A percentile compares a stretch with the other conserved stretches of the same genome.
These are phyloP conservation scores for Oryza glumipatula DNA, from an alignment of 176 grass and related monocot genomes.

Conservation along the genomic window DNA sequence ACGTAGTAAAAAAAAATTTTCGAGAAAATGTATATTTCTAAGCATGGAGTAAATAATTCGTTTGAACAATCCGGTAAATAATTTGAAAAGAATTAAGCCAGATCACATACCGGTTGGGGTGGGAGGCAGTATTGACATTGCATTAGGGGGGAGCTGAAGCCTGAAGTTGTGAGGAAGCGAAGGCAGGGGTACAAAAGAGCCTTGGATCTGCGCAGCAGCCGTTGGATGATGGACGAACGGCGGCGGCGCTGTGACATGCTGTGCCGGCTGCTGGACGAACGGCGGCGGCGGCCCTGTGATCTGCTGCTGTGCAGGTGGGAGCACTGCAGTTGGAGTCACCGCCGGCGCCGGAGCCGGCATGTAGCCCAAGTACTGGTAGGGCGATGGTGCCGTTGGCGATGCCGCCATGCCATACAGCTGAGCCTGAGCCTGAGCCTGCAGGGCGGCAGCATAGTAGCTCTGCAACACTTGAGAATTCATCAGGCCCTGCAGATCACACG, in stretches of 20 bases:
- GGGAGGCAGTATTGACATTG: conserved; percentile 27
- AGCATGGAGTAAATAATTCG: too few relatives aligned
- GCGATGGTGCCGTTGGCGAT: conserved; percentile 35
- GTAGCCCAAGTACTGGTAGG: conserved; percentile 66
- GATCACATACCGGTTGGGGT: conserved; percentile 40
- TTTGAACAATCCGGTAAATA: too few relatives aligned
- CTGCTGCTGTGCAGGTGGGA: conserved; percentile 46
- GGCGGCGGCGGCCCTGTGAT: conserved; percentile 41
- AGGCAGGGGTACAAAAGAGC: conserved; percentile 28
- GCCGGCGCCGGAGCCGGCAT: conserved; percentile 32
- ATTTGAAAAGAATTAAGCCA: too few relatives aligned
- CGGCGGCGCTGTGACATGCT: conserved; percentile 42
- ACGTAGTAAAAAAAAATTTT: too few relatives aligned
- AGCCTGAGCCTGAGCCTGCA: conserved; percentile 14
- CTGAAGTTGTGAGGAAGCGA: conserved; percentile 53
- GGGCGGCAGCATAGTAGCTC: conserved; percentile 57
- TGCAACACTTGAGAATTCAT: conserved; percentile 56
- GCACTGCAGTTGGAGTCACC: conserved; percentile 22
- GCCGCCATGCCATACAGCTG: conserved; percentile 63
- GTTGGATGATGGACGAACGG: conserved; percentile 52
- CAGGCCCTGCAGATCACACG: conserved; percentile 47
- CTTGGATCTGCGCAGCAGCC: conserved; percentile 49
- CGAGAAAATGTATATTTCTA: too few relatives aligned
- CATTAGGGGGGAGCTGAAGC: conserved; percentile 62
- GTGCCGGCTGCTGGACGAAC: conserved; percentile 52